Conservation (phyloP, 2,329 filamentous ascomycete genomes). For the Arthrinium puccinioides region DNA sequence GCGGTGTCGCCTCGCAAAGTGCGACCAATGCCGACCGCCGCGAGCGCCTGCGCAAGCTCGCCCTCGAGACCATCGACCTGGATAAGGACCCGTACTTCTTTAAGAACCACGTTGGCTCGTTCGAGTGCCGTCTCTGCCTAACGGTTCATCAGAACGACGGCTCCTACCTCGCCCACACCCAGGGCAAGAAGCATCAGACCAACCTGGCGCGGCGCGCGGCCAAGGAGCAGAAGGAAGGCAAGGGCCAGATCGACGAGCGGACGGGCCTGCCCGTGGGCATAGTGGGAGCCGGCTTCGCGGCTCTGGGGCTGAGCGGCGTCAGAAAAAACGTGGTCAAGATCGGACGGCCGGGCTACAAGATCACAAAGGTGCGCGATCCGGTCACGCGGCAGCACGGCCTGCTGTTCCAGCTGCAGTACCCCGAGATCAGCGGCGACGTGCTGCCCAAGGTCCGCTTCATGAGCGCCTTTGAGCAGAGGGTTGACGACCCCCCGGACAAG, state of each 20-base stretch:
- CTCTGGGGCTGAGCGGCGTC: slow-evolving; percentile 51
- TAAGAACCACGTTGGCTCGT: slow-evolving; percentile 97
- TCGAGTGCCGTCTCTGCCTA: slow-evolving; percentile 93
- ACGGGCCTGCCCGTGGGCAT: slow-evolving; percentile 69
- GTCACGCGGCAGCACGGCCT: slow-evolving; percentile 82
- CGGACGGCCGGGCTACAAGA: slow-evolving; percentile 92
- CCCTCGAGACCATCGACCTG: slow-evolving; percentile 96
- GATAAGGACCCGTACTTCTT: slow-evolving; percentile 99
- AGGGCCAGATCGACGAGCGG: slow-evolving; percentile 59
- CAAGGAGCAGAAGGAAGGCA: slow-evolving; percentile 88
- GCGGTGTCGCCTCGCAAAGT: slow-evolving; percentile 87
- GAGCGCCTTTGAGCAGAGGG: slow-evolving; percentile 93
- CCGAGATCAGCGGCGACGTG: slow-evolving; percentile 72
- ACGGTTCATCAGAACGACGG: slow-evolving; percentile 99
- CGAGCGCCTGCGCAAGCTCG: slow-evolving; percentile 94
- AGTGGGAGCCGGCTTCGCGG: slow-evolving; percentile 58
- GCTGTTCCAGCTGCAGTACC: slow-evolving; percentile 94
- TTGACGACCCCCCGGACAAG: slow-evolving; percentile 88
- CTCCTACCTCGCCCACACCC: slow-evolving; percentile 96
- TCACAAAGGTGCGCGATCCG: slow-evolving; percentile 90
- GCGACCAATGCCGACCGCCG: slow-evolving; percentile 95
- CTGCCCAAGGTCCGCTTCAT: slow-evolving; percentile 88
- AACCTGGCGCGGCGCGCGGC: slow-evolving; percentile 93
- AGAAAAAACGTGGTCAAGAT: slow-evolving; percentile 88
- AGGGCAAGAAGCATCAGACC: slow-evolving; percentile 97